Conservation (phyloP, 805 yeast genomes). For the Ogataea paradorogensis region DNA sequence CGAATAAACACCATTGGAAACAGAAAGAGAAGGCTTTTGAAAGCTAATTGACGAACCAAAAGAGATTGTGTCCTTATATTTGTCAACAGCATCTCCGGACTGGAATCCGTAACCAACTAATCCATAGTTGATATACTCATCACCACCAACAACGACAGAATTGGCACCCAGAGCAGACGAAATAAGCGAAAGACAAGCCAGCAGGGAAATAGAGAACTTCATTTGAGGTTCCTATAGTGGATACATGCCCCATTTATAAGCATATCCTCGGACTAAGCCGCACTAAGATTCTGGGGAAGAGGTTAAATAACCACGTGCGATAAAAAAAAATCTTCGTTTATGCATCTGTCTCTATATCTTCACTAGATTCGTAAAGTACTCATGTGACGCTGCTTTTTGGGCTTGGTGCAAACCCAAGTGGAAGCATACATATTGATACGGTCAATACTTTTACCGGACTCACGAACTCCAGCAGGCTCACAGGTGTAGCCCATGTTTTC, state of each 20-base stretch:
- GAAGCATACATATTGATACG: constrained; percentile 87
- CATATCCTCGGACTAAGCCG: background rate
- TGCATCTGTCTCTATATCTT: background rate
- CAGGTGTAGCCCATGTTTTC: constrained; percentile 67
- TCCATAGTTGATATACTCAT: constrained; percentile 26
- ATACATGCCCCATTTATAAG: background rate
- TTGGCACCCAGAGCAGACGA: constrained; percentile 15
- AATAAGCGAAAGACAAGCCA: constrained; percentile 10
- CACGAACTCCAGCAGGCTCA: constrained; percentile 66
- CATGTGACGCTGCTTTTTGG: constrained; percentile 40
- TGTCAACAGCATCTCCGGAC: constrained; percentile 28
- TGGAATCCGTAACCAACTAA: constrained; percentile 29
- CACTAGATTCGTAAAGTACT: constrained; percentile 39
- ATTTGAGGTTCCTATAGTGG: background rate
- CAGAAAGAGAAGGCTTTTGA: constrained; percentile 25
- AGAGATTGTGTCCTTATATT: constrained; percentile 31
- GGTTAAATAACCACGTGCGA: constrained; percentile 7
- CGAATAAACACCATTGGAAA: constrained; percentile 25
- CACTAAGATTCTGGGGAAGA: background rate
- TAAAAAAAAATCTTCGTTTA: background rate
- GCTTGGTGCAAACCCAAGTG: constrained; percentile 78
- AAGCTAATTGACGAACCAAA: constrained; percentile 32
- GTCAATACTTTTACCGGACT: constrained; percentile 64
- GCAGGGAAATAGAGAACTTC: constrained; percentile 1
- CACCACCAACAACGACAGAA: constrained; percentile 24